Percentiles rank a stretch among this genome's conserved stretches.
Conservation (phyloP, 306 rosid genomes). For the Begonia loranthoides region DNA sequence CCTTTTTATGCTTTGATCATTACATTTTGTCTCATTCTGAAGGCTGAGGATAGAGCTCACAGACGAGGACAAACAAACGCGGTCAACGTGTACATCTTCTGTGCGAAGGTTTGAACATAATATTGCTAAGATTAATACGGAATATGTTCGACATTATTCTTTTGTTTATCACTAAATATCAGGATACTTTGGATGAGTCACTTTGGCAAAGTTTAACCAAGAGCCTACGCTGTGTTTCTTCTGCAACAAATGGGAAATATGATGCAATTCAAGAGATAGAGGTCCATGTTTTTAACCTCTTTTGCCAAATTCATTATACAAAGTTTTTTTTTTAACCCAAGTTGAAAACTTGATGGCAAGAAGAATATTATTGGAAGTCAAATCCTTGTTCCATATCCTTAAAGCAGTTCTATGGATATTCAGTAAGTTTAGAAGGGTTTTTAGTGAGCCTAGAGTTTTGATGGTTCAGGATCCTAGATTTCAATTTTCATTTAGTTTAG, state of each 20-base stretch:
- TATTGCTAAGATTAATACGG: not conserved
- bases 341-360: too few relatives aligned
- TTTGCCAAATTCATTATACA: not conserved
- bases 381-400: not conserved
- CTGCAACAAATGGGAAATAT: constrained; percentile 79
- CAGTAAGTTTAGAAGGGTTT: not conserved
- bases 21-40: constrained; percentile 9
- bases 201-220: constrained; percentile 64
- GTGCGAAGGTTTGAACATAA: constrained; percentile 52
- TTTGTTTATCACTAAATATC: constrained; percentile 15
- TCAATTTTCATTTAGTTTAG: constrained; percentile 11
- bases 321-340: not conserved
- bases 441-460: not conserved
- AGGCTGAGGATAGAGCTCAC: constrained; percentile 99
- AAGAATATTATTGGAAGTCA: too few relatives aligned
- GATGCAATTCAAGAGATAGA: constrained; percentile 53
- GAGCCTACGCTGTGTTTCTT: constrained; percentile 70
- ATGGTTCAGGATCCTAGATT: not conserved
- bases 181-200: constrained; percentile 76
- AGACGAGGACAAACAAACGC: constrained; percentile 89
- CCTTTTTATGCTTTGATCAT: too few relatives aligned
- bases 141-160: constrained; percentile 12
- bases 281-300: constrained; percentile 18
- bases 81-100: constrained; percentile 75
- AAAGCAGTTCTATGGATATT: not conserved